Evolutionary conservation across 306 rosid genomes (phyloP), one percentile per base, ranked within the genome.

Genomic region (Cucurbita maxima): DNA sequence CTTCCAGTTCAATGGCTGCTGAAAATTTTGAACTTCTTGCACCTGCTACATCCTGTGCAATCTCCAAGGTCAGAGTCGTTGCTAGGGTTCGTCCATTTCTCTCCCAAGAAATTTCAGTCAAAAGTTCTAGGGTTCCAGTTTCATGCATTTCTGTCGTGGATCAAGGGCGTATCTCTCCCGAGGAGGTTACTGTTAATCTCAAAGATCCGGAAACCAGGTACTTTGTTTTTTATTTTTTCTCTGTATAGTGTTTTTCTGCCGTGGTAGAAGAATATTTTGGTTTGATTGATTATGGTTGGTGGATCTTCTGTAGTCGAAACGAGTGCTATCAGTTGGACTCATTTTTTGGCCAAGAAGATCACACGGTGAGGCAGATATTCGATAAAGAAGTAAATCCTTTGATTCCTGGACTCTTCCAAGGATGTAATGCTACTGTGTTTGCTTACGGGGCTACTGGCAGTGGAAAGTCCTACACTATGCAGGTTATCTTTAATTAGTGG

Each of bases 401-500:
- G 90, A 91, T 90, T 68, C 83, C 92, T 0, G 87, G 83, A 40
- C 77, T 94, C 70, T 89, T 90, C 72, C 81, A 47, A 30, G 97
- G 98, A 51, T 85, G 81, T 76, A 94, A 94, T 30, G 90, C 91
- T 1, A 90, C 97, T 0, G 97, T 94, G 50, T 91, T 94, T 68
- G 95, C 99, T 75, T 91, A 94, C 77, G 99, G 99, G 16, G 99
- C 99, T 75, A 91, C 99, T 11, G 96, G 99, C 0, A 94, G 97
- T 75, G 99, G 99, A 37, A 94, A 94, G 80, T 91, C 99, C 47
- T 89, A 83, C 58, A 89, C 99, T 0, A 94, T 94, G 96, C 99
- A 94, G 96, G 99, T 94, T 63, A 72, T 15, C 4, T 52, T 14
- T 38, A 41, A 57, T 25, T 25, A 58, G 15, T 22, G 62, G 58